Conservation (phyloP, 495 filamentous ascomycete genomes). For the Lasiosphaeris hirsuta region DNA sequence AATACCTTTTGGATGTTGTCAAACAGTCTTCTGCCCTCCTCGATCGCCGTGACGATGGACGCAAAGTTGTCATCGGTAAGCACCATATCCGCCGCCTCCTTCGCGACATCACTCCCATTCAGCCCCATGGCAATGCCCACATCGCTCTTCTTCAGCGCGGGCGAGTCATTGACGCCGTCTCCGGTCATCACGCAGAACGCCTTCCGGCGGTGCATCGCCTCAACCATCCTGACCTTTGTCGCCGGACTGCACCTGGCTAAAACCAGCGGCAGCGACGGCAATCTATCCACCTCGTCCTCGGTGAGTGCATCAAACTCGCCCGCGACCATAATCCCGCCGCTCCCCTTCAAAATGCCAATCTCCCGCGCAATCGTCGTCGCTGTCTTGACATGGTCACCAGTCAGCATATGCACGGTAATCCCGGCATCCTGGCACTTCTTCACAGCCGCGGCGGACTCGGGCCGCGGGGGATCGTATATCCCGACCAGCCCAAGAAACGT, state of each 20-base stretch:
- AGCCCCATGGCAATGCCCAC: constrained; percentile 85
- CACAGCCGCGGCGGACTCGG: constrained; percentile 63
- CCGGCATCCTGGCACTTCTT: constrained; percentile 64
- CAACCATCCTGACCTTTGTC: constrained; percentile 66
- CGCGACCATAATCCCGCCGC: constrained; percentile 57
- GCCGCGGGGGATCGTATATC: constrained; percentile 68
- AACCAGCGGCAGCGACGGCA: constrained; percentile 58
- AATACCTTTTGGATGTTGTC: constrained; percentile 71
- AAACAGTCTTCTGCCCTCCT: constrained; percentile 69
- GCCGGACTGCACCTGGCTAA: constrained; percentile 62
- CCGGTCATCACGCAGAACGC: constrained; percentile 64
- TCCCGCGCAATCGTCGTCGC: constrained; percentile 71
- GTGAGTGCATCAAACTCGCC: constrained; percentile 58
- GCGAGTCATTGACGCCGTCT: constrained; percentile 83
- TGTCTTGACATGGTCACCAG: constrained; percentile 74
- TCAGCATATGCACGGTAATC: constrained; percentile 77
- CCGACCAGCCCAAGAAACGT: constrained; percentile 63
- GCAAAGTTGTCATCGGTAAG: constrained; percentile 87
- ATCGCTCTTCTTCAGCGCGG: constrained; percentile 72
- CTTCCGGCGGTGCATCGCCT: constrained; percentile 62
- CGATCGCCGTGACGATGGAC: constrained; percentile 68
- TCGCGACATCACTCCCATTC: constrained; percentile 82
- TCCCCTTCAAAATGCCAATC: constrained; percentile 63
- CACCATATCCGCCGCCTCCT: constrained; percentile 82
- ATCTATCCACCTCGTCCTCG: constrained; percentile 54